phyloP scores from a whole-genome alignment of 2,329 filamentous ascomycete species.

The Colletotrichum graminicola region DNA sequence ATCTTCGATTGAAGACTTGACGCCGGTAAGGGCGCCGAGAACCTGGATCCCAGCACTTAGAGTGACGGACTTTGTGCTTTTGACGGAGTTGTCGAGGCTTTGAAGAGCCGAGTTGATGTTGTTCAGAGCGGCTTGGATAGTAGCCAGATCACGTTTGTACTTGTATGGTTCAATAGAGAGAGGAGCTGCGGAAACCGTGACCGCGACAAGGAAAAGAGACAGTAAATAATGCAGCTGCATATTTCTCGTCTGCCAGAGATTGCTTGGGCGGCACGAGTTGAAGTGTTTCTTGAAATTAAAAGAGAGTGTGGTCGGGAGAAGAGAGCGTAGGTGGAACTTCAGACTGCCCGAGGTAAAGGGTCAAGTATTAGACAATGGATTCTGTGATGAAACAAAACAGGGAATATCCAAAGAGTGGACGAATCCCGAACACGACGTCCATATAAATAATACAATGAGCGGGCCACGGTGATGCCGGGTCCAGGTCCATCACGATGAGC shows the following conservation, averaged over 20 bases:
- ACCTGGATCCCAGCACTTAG: slow-evolving; percentile 27
- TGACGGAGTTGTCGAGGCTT: slow-evolving; percentile 33
- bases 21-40: not conserved
- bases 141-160: slow-evolving; percentile 24
- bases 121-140: slow-evolving; percentile 31
- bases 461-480: not conserved
- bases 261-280: slow-evolving; percentile 15
- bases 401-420: not conserved
- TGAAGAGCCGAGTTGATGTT: slow-evolving; percentile 36
- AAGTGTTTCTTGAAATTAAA: slow-evolving; percentile 15
- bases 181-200: slow-evolving; percentile 25
- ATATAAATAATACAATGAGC: slow-evolving; percentile 12
- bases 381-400: not conserved
- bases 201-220: slow-evolving; percentile 12
- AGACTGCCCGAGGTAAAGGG: slow-evolving; percentile 17
- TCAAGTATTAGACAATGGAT: slow-evolving; percentile 9
- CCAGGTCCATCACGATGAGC: not conserved
- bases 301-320: slow-evolving; percentile 29
- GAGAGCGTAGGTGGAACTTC: slow-evolving; percentile 22
- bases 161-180: not conserved
- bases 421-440: not conserved
- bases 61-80: slow-evolving; percentile 5
- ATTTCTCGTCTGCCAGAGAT: slow-evolving; percentile 4
- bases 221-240: slow-evolving; percentile 34
- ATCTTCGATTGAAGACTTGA: slow-evolving; percentile 24